Evolutionary conservation across 2,329 filamentous ascomycete species (phyloP).

Genomic region (Aspergillus ochraceoroseus): DNA sequence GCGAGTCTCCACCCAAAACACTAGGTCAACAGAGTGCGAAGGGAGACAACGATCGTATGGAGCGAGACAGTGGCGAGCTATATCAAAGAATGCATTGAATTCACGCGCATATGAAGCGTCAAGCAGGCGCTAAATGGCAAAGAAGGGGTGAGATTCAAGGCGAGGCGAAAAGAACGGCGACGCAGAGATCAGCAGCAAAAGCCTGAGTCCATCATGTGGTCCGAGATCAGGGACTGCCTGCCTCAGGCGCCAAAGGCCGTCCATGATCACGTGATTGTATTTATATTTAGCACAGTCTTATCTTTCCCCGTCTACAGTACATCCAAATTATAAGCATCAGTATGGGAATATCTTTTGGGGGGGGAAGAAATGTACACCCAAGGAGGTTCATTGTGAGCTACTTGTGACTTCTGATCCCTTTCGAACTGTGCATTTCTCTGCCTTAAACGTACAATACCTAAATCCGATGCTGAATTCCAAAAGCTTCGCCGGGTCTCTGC

Average conservation of each 20-base stretch:
- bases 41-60: constrained; percentile 5
- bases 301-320: too few relatives aligned
- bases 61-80: not conserved
- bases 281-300: not conserved
- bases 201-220: constrained; percentile 2
- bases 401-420: too few relatives aligned
- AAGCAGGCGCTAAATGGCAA: not conserved
- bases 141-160: not conserved
- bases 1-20: constrained; percentile 17
- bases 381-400: too few relatives aligned
- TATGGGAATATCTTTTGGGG: too few relatives aligned
- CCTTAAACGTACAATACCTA: constrained; percentile 6
- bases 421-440: constrained; percentile 1
- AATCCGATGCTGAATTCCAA: constrained; percentile 3
- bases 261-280: constrained; percentile 8
- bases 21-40: constrained; percentile 13
- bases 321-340: too few relatives aligned
- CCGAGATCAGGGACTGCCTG: not conserved
- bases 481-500: not conserved
- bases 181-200: constrained; percentile 9
- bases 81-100: not conserved
- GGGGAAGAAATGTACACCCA: too few relatives aligned
- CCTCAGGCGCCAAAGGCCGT: constrained; percentile 9
- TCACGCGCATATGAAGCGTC: not conserved
- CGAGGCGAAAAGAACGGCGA: not conserved